Base-by-base conservation (phyloP, 306 rosid species). In the Vigna unguiculata region DNA sequence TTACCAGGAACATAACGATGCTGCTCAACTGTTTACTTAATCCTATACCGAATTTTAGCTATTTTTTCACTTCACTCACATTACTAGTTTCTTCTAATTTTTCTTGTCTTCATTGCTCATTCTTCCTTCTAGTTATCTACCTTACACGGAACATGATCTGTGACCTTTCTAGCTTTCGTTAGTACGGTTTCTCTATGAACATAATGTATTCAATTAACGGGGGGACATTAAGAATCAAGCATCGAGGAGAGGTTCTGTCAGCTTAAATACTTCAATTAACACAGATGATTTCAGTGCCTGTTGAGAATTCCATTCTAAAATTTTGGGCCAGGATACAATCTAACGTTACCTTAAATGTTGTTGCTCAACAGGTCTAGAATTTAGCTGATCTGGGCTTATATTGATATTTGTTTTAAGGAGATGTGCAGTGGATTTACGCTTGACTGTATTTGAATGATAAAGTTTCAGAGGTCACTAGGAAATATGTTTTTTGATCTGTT, bases 61-160 rank as follows among this genome's bases (percentile, higher is more conserved):
- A 5, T 34, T 34, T 34, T 34, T 34, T 34, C 38, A 34, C 5
- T 6, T 28, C 0, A 30, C 4, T 9, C 3, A 16, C 7, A 61
- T 34, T n/a, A 36, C 16, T 3, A 32, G 47, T 17, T 32, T 60
- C 43, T 6, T 59, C 10, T 28, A 59, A 2, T 6, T 60, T 32
- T 6, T 20, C 7, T 24, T 5, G 14, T 8, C 9, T 57, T 21
- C 15, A 2, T 24, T 5, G 16, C 16, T 2, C 38, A 15, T 32
- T 41, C 77, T 22, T 72, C 21, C 51, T 57, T 38, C 1, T 38
- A 7, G 24, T 7, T 71, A 38, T 36, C 76, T 53, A 36, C 52
- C 38, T 53, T 40, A 54, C 17, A 36, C n/a, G 30, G 60, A 49
- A 11, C 19, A n/a, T 53, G 49, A 52, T 54, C 40, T 36, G 11